A percentile compares a stretch with the other conserved stretches of the same genome.
phyloP scores from a whole-genome alignment of 352 stramenopile species.

The Pythium aristosporum region DNA sequence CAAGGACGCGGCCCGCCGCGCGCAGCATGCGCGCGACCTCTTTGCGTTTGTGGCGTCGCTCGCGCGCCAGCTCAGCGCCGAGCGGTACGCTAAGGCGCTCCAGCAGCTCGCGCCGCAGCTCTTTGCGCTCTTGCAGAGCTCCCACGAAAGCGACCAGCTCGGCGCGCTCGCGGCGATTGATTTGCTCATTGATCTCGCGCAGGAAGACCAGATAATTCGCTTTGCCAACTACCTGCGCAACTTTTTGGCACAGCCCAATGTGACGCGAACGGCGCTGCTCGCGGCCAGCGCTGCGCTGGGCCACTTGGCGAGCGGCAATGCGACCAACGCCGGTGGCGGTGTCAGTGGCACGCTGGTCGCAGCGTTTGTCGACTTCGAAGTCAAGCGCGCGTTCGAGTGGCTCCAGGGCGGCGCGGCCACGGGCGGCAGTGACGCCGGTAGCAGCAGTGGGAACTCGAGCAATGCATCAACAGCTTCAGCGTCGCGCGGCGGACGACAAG shows the following conservation, averaged over 20 bases:
- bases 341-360: constrained; percentile 85
- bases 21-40: constrained; percentile 54
- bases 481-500: constrained; percentile 40
- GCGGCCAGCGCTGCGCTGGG: constrained; percentile 79
- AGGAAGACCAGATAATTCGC: constrained; percentile 88
- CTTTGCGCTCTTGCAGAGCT: constrained; percentile 63
- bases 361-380: constrained; percentile 92
- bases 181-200: constrained; percentile 75
- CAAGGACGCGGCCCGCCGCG: constrained; percentile 33
- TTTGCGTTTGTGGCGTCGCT: constrained; percentile 62
- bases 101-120: constrained; percentile 76
- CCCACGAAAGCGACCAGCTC: constrained; percentile 65
- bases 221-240: constrained; percentile 90
- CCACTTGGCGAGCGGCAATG: constrained; percentile 70
- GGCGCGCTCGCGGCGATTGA: constrained; percentile 77
- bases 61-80: constrained; percentile 70
- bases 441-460: not conserved
- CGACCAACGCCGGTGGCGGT: constrained; percentile 36
- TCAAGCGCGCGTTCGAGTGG: constrained; percentile 90
- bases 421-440: not conserved
- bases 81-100: constrained; percentile 77
- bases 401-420: constrained; percentile 40
- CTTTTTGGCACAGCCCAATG: constrained; percentile 77
- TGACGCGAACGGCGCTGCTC: constrained; percentile 55
- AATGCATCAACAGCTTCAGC: not conserved